phyloP scores from a whole-genome alignment of 2,329 filamentous ascomycete genomes.

The Trichoderma harzianum region DNA sequence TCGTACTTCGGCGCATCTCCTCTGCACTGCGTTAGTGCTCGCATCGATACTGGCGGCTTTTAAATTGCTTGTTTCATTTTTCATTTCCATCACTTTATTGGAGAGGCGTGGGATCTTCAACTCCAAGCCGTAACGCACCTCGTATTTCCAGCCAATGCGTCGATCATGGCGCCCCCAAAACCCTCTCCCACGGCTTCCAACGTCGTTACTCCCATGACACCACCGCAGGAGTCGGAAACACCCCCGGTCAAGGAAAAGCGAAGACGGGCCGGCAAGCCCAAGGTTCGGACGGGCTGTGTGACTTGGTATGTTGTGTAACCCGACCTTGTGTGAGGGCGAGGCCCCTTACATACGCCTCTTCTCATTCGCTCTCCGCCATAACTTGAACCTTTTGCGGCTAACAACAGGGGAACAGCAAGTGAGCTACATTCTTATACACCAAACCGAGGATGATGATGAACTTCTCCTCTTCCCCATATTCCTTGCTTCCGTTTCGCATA shows the following conservation, averaged over 20 bases:
- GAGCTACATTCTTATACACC: neutral
- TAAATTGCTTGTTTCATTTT: neutral
- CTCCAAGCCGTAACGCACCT: neutral
- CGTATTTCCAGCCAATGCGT: constrained; percentile 10
- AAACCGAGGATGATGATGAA: neutral
- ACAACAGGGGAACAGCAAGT: constrained; percentile 17
- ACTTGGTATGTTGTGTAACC: constrained; percentile 34
- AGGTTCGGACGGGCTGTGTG: constrained; percentile 39
- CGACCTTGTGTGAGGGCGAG: neutral
- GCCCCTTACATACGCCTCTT: neutral
- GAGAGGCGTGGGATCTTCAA: neutral
- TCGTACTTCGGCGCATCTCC: neutral
- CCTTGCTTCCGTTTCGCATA: neutral
- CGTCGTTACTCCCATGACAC: constrained; percentile 11
- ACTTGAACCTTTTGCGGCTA: neutral
- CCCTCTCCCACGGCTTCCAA: neutral
- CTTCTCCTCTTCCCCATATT: neutral
- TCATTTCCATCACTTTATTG: neutral
- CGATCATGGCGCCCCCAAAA: constrained; percentile 9
- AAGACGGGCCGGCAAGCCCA: constrained; percentile 37
- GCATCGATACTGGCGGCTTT: neutral
- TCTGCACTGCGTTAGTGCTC: constrained; percentile 2
- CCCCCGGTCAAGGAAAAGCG: constrained; percentile 20
- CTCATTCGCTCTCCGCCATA: neutral
- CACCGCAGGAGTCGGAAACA: constrained; percentile 6